phyloP scores from a whole-genome alignment of 495 filamentous ascomycete genomes.

The Aspergillus sclerotiicarbonarius region DNA sequence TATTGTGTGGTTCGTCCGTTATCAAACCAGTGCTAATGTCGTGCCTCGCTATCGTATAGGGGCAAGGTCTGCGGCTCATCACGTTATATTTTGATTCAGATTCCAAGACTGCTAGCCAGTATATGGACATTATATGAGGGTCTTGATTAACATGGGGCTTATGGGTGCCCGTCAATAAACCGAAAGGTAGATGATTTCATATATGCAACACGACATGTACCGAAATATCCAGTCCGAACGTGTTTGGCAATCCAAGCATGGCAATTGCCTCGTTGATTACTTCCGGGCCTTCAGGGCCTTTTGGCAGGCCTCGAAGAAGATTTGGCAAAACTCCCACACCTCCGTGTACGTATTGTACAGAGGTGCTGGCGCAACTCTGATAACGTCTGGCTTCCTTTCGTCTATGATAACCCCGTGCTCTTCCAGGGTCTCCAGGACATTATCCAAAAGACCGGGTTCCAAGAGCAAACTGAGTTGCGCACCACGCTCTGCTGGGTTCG shows the following conservation, averaged over 20 bases:
- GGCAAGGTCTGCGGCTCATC: too few species aligned
- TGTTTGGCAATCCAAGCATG: neutral
- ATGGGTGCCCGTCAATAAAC: neutral
- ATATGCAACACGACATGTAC: neutral
- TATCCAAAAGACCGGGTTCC: slow-evolving; percentile 62
- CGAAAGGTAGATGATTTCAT: neutral
- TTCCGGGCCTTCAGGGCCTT: slow-evolving; percentile 27
- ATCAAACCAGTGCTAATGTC: too few species aligned
- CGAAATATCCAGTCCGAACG: neutral
- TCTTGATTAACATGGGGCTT: too few species aligned
- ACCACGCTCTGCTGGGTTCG: slow-evolving; percentile 66
- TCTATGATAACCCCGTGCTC: slow-evolving; percentile 75
- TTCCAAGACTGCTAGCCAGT: too few species aligned
- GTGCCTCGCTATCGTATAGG: too few species aligned
- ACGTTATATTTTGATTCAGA: too few species aligned
- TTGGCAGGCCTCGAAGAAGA: slow-evolving; percentile 39
- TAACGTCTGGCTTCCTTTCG: slow-evolving; percentile 84
- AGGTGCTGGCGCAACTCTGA: slow-evolving; percentile 88
- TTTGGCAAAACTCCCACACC: slow-evolving; percentile 70
- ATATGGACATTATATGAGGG: neutral
- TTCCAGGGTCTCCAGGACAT: slow-evolving; percentile 67
- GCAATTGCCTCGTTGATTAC: neutral
- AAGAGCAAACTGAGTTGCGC: slow-evolving; percentile 84
- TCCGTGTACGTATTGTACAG: slow-evolving; percentile 85
- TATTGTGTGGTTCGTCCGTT: neutral